phyloP scores from a whole-genome alignment of 2,329 filamentous ascomycete genomes.

The Talaromyces albobiverticillius region DNA sequence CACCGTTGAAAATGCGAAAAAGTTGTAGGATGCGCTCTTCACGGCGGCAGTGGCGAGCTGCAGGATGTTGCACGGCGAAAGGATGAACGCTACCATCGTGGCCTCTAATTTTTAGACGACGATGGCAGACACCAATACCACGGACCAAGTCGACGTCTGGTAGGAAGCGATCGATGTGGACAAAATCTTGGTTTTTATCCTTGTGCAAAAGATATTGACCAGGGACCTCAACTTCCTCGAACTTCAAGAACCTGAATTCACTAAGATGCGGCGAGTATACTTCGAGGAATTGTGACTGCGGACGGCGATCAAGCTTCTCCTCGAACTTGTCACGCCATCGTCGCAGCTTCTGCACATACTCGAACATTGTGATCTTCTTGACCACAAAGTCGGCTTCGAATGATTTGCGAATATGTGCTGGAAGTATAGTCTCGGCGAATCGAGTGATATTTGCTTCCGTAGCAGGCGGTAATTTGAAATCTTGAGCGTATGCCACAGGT shows the following conservation, averaged over 20 bases:
- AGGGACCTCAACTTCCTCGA: slow-evolving; percentile 96
- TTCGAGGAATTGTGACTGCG: slow-evolving; percentile 72
- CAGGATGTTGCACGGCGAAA: slow-evolving; percentile 94
- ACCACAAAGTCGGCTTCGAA: slow-evolving; percentile 97
- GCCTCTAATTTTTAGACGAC: slow-evolving; percentile 90
- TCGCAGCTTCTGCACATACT: slow-evolving; percentile 96
- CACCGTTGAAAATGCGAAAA: slow-evolving; percentile 96
- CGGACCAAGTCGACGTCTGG: slow-evolving; percentile 92
- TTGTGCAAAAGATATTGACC: slow-evolving; percentile 96
- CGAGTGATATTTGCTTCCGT: slow-evolving; percentile 96
- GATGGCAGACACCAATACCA: slow-evolving; percentile 85
- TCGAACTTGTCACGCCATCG: slow-evolving; percentile 98
- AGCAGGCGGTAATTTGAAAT: slow-evolving; percentile 82
- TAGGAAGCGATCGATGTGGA: slow-evolving; percentile 94
- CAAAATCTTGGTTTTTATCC: slow-evolving; percentile 98
- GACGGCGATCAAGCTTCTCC: slow-evolving; percentile 87
- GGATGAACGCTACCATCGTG: slow-evolving; percentile 97
- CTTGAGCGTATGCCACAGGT: slow-evolving; percentile 80
- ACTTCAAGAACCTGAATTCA: slow-evolving; percentile 96
- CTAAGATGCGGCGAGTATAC: slow-evolving; percentile 85
- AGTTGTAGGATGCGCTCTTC: slow-evolving; percentile 95
- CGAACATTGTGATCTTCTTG: slow-evolving; percentile 94
- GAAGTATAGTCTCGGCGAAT: slow-evolving; percentile 94
- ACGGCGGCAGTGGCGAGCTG: slow-evolving; percentile 83
- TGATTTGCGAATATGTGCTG: slow-evolving; percentile 88